Evolutionary conservation across 2,329 filamentous ascomycete species (phyloP).

Genomic region (Helicocarpus griseus): DNA sequence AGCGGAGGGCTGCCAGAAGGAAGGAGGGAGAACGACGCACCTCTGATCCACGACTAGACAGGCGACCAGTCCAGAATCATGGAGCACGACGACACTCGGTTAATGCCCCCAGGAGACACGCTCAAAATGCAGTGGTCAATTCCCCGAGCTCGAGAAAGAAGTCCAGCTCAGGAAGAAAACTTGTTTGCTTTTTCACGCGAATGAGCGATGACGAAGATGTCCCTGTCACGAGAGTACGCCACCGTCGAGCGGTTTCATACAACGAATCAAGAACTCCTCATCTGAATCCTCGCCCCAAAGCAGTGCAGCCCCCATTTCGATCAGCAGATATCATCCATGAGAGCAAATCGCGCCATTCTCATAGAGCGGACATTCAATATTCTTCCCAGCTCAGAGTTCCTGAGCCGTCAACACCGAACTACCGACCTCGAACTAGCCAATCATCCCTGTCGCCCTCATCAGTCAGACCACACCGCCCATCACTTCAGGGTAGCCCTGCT

Average conservation of each 20-base stretch:
- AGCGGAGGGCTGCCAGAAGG: not conserved
- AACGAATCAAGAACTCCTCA: not conserved
- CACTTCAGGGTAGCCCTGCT: conserved; percentile 9
- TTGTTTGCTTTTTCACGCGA: conserved; percentile 28
- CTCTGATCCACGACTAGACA: not conserved
- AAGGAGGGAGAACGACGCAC: not conserved
- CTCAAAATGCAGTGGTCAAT: not conserved
- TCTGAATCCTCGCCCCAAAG: not conserved
- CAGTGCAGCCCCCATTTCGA: not conserved
- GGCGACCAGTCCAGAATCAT: not conserved
- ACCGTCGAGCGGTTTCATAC: conserved; percentile 2
- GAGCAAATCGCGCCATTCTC: not conserved
- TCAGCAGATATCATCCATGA: not conserved
- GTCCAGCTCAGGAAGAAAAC: conserved; percentile 14
- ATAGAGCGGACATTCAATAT: not conserved
- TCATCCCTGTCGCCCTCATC: conserved; percentile 6
- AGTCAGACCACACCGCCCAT: conserved; percentile 8
- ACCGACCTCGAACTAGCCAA: conserved; percentile 1
- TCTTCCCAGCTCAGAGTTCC: not conserved
- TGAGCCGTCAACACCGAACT: not conserved
- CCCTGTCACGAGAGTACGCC: conserved; percentile 16
- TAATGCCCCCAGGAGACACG: not conserved
- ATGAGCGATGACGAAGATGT: conserved; percentile 21
- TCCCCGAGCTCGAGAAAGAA: conserved; percentile 14
- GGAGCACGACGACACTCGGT: conserved; percentile 3